Conservation (phyloP, 2,329 filamentous ascomycete species). For the Neonectria punicea region DNA sequence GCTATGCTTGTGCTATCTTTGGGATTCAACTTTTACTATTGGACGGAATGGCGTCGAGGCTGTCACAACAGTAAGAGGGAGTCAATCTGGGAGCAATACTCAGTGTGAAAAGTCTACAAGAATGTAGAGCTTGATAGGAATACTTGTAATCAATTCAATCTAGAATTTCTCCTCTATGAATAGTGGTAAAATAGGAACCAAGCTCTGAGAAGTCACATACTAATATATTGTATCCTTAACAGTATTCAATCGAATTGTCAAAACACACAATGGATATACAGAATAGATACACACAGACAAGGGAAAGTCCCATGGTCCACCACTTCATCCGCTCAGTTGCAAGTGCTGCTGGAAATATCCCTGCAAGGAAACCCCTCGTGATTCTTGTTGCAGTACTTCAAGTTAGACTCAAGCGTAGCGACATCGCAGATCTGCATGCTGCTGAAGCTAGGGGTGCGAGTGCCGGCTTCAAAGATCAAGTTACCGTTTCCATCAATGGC, state of each 20-base stretch:
- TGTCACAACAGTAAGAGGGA: no score
- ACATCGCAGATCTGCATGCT: slow-evolving; percentile 5
- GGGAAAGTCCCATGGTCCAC: not conserved
- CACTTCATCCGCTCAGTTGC: not conserved
- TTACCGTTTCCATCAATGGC: slow-evolving; percentile 7
- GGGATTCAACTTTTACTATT: no score
- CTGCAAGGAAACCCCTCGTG: slow-evolving; percentile 5
- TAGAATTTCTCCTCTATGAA: no score
- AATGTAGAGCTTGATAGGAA: no score
- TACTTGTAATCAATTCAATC: no score
- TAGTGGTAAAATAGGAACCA: no score
- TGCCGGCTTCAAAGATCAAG: slow-evolving; percentile 9
- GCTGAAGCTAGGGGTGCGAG: slow-evolving; percentile 8
- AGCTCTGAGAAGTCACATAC: no score
- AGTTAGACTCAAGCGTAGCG: not conserved
- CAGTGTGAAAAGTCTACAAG: no score
- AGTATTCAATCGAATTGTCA: not conserved
- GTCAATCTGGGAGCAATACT: no score
- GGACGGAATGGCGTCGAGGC: no score
- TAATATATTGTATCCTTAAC: no score
- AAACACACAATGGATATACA: not conserved
- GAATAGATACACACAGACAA: not conserved
- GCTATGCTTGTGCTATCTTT: no score
- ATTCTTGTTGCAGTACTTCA: slow-evolving; percentile 8
- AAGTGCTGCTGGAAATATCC: not conserved